Evolutionary conservation across 345 rosid genomes (phyloP).

Genomic region (Nephelium lappaceum): DNA sequence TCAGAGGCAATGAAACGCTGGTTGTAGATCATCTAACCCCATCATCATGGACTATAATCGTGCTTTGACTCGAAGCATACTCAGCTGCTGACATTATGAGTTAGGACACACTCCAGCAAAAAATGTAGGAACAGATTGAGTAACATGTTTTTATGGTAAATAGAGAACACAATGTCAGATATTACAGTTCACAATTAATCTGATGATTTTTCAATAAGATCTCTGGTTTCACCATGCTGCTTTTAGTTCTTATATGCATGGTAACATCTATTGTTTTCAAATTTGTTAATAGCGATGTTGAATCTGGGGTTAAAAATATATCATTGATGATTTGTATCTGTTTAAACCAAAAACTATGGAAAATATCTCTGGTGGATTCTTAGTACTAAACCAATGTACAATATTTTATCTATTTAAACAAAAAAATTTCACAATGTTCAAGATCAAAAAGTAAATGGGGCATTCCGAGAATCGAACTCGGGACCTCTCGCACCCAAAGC

Average conservation of each 20-base stretch:
- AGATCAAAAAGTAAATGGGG: neutral
- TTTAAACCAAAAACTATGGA: too few relatives aligned
- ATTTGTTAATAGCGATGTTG: too few relatives aligned
- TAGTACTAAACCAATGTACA: too few relatives aligned
- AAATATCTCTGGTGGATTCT: too few relatives aligned
- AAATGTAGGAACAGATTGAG: neutral
- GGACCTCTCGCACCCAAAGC: slow-evolving; percentile 95
- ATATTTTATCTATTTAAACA: too few relatives aligned
- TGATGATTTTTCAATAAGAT: too few relatives aligned
- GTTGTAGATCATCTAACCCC: slow-evolving; percentile 30
- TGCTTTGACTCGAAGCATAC: slow-evolving; percentile 60
- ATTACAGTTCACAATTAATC: neutral
- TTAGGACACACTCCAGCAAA: neutral
- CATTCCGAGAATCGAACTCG: slow-evolving; percentile 37
- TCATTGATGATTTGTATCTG: too few relatives aligned
- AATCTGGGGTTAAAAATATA: too few relatives aligned
- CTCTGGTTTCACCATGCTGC: too few relatives aligned
- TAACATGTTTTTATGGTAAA: neutral
- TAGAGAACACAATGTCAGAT: slow-evolving; percentile 9
- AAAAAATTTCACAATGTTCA: too few relatives aligned
- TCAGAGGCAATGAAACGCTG: slow-evolving; percentile 42
- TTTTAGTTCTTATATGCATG: too few relatives aligned
- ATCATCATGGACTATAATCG: slow-evolving; percentile 3
- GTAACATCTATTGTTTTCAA: too few relatives aligned
- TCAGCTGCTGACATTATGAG: slow-evolving; percentile 18